Percentiles rank a stretch among this genome's conserved stretches.
Conservation (phyloP, 805 yeast species). For the Grigorovia jiainica region DNA sequence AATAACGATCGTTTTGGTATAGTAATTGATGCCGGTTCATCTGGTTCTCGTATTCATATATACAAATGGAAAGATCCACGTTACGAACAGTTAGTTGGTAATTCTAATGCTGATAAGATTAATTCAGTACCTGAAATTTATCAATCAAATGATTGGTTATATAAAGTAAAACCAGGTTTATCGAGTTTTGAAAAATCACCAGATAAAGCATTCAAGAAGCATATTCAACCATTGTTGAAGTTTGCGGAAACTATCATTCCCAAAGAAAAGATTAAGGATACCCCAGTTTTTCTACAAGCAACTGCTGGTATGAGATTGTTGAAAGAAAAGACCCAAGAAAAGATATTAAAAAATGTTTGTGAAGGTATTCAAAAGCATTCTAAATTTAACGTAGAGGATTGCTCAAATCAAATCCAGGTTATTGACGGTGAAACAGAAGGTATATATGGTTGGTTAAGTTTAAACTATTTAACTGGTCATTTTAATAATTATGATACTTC, state of each 20-base stretch:
- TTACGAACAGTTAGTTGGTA: conserved; percentile 3
- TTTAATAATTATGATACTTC: conserved; percentile 39
- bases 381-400: conserved; percentile 43
- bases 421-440: conserved; percentile 96
- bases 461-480: conserved; percentile 72
- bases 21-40: conserved; percentile 90
- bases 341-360: conserved; percentile 56
- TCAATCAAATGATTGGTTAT: conserved; percentile 60
- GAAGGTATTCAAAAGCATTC: conserved; percentile 42
- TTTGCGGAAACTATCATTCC: conserved; percentile 72
- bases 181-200: conserved; percentile 54
- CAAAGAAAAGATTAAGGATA: conserved; percentile 41
- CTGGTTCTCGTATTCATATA: conserved; percentile 83
- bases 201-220: conserved; percentile 56
- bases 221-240: conserved; percentile 53
- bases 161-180: conserved; percentile 75
- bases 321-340: conserved; percentile 41
- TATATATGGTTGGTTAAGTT: conserved; percentile 87
- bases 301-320: conserved; percentile 95
- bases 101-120: conserved; percentile 24
- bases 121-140: conserved; percentile 59
- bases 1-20: conserved; percentile 51
- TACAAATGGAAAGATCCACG: conserved; percentile 65
- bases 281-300: conserved; percentile 86
- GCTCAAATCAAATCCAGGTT: conserved; percentile 65